Base-by-base conservation (phyloP, 805 yeast species). In the Candida methanosorbosa region DNA sequence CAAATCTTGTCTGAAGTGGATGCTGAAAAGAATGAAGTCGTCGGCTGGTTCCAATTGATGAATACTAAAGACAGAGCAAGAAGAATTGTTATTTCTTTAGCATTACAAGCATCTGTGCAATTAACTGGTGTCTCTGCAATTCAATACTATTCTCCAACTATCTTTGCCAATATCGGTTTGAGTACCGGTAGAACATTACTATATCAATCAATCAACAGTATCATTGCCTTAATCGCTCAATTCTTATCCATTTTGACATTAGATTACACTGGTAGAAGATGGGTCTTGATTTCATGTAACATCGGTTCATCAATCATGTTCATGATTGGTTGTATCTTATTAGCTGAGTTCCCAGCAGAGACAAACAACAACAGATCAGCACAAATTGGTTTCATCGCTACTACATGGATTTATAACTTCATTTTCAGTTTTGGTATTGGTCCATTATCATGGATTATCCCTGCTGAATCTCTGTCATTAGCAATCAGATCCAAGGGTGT, bases 401-500 rank as follows among this genome's bases (percentile, higher is more conserved):
- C 45, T 16, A 49, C 54, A 14, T 52, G 54, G 52, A 52, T 52
- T 29, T 51, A 42, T 34, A 47, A 49, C 38, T 48, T 52, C 28
- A 43, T 45, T 19, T 52, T 52, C 42, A 34, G 43, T 16, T 42
- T 38, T 25, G 41, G 46, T 27, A 40, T 48, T 32, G 56, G 56
- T 13, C 56, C 56, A 12, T 31, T 54, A 26, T 70, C 68, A 18
- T 79, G 83, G 82, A 78, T 68, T 18, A 55, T 67, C 33, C 50
- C 56, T 41, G 65, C 69, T 34, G 75, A 68, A 40, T 54, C 64
- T 20, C 77, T 67, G 60, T 77, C 82, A 34, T 69, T 78, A 31
- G 66, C 75, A 48, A 69, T 75, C 35, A 69, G 86, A 45, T 81
- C 78, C 36, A 74, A 71, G 45, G 79, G 78, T 21, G 66, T 76